Percentiles rank a stretch among this genome's conserved stretches.
These are phyloP conservation scores for Sphagnum contortum DNA, from an alignment of 225 moss, liverwort and hornwort species.

Conservation along the genomic window DNA sequence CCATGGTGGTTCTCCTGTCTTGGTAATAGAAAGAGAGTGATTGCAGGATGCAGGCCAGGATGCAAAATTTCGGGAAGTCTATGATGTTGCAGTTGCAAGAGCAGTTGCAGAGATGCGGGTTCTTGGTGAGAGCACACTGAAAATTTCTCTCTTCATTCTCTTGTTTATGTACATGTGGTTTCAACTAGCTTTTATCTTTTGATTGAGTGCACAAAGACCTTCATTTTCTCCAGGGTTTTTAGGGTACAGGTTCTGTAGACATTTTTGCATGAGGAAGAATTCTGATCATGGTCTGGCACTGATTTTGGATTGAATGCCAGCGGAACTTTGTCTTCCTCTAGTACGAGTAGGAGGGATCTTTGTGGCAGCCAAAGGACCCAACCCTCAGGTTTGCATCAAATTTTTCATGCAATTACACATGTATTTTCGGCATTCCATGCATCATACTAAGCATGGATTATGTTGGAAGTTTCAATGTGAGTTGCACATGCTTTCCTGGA, in stretches of 20 bases:
- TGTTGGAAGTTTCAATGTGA: too few relatives aligned
- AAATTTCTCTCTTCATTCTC: too few relatives aligned
- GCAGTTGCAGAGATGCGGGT: conserved; percentile 98
- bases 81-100: conserved; percentile 84
- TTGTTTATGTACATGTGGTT: too few relatives aligned
- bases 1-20: background rate
- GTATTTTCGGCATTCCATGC: background rate
- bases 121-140: conserved; percentile 44
- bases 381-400: conserved; percentile 48
- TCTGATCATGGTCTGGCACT: too few relatives aligned
- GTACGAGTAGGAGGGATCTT: conserved; percentile 86
- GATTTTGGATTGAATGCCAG: conserved; percentile 17
- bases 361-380: conserved; percentile 92
- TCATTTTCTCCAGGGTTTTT: too few relatives aligned
- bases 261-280: too few relatives aligned
- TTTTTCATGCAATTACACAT: background rate
- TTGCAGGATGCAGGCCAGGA: conserved; percentile 73
- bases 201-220: too few relatives aligned
- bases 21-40: conserved; percentile 5
- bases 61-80: conserved; percentile 48
- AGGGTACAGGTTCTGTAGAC: too few relatives aligned
- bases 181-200: too few relatives aligned
- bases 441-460: too few relatives aligned
- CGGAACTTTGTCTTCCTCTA: conserved; percentile 93
- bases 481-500: too few relatives aligned